Evolutionary conservation across 768 basidiomycete genomes (phyloP), one percentile per base, ranked within the genome.

Genomic region (Hortiboletus campestris): DNA sequence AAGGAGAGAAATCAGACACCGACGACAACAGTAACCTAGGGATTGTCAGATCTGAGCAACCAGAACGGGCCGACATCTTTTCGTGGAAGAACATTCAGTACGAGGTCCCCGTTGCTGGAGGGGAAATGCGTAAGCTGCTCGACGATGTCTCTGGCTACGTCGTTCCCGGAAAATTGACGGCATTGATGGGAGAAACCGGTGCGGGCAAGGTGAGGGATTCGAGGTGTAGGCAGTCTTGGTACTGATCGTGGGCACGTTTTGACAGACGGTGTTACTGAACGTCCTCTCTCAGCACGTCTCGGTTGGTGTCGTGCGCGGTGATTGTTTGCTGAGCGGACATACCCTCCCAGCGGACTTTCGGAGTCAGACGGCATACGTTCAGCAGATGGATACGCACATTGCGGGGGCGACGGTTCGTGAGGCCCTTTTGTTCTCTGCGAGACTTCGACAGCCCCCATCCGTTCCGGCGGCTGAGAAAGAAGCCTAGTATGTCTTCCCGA

Each of bases 311-410:
- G 69, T 84, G 9, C 66, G 62, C 4, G 84, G 84, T 1, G 78
- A 82, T 52, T 73, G 74, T 57, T 74, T 82, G 65, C 78, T 88
- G 65, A 79, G 88, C 63, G 78, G 83, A 0, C 80, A 78, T 47
- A 53, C 70, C 0, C 72, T 80, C 22, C 84, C 84, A 11, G 63
- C 68, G 0, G 81, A 88, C 59, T 88, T 86, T 61, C 78, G 80
- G 60, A 75, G 86, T 55, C 85, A 87, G 74, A 87, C 84, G 3
- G 60, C 46, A 0, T 61, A 61, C 16, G 60, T 56, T 22, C 91
- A 95, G 64, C 94, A 96, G 66, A 82, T 83, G 77, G 91, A 92
- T 61, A 87, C 84, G 0, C 93, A 94, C 71, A 78, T 88, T 19
- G 80, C 84, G 25, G 83, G 85, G 9, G 72, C 83, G 2, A 94